Base-by-base conservation (phyloP, 2,329 filamentous ascomycete genomes). In the Myriosclerotinia curreyana region DNA sequence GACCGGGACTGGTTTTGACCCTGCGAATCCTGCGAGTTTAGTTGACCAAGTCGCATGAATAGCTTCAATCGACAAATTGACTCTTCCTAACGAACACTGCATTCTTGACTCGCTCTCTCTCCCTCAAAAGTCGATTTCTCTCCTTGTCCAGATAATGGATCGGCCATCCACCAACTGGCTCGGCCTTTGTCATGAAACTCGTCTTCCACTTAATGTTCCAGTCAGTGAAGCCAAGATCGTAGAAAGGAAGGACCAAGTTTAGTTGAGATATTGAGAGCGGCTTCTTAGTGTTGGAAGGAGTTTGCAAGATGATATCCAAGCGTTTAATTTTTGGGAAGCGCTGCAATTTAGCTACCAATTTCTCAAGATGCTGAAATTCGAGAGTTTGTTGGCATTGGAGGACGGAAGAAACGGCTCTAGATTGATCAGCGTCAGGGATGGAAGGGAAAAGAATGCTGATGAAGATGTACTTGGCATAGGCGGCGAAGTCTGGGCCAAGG, bases 211-310 rank as follows among this genome's bases (percentile, higher is more conserved):
- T 67, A 9, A 71, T 50, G 1, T 62, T 50, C 71, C 71, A 73
- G 3, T 66, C 51, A 17, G 54, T 65, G 56, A 71, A 72, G 6
- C 50, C 51, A 1, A 72, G 60, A 15, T 71, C 71, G 49, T 70
- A 73, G 62, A 72, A 73, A 0, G 71, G 71, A 5, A 73, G 56
- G n/a, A 69, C 58, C 12, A 69, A 59, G 44, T 66, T 65, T 2
- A 71, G 60, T 52, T 71, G 66, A 1, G 62, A 25, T 17, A 68
- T 51, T 1, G 64, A 63, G 11, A 68, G 22, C 9, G 61, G 63
- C 22, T 48, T 62, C 44, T 62, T 55, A 31, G 53, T 46, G 20
- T 65, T 65, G 3, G 58, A 40, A 31, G 53, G 51, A 6, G 44
- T 60, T 22, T 46, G 31, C 17, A 65, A 54, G 17, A 65, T 51